Conservation (phyloP, 768 basidiomycete genomes). For the Lactarius pseudohatsudake region DNA sequence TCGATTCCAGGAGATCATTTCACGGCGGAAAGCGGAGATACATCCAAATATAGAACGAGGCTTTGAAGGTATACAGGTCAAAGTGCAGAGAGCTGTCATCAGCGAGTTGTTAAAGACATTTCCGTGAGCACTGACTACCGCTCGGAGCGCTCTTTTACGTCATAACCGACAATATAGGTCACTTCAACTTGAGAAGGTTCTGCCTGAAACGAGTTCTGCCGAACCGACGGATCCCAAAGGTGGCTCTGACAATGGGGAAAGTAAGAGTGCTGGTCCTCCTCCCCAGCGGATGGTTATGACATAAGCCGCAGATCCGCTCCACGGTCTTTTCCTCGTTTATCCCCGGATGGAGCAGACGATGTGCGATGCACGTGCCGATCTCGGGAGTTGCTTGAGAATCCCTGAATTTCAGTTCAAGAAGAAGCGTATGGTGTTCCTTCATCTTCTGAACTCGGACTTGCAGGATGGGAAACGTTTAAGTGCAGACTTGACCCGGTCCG, state of each 20-base stretch:
- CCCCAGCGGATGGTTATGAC: too few species aligned
- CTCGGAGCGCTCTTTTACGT: too few species aligned
- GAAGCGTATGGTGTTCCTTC: background rate
- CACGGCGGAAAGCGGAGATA: background rate
- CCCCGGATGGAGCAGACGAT: background rate
- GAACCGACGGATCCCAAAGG: too few species aligned
- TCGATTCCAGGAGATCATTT: background rate
- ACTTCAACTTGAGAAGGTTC: too few species aligned
- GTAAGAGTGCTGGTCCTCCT: too few species aligned
- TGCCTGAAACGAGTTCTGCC: too few species aligned
- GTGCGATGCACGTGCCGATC: background rate
- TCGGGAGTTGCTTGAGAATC: background rate
- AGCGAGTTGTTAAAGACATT: background rate
- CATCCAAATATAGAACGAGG: background rate
- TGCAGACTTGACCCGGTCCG: background rate
- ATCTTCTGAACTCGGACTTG: background rate
- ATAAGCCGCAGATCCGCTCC: background rate
- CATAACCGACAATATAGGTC: too few species aligned
- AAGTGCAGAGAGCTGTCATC: background rate
- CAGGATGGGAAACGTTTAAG: background rate
- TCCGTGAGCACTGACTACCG: background rate
- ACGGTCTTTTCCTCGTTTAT: background rate
- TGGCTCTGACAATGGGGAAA: too few species aligned
- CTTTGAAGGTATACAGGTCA: background rate
- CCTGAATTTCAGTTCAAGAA: slow-evolving; percentile 12